A percentile compares a stretch with the other conserved stretches of the same genome.
Evolutionary conservation across 129 eudicot genomes (phyloP).

Genomic region (Chrysanthemum seticuspe): DNA sequence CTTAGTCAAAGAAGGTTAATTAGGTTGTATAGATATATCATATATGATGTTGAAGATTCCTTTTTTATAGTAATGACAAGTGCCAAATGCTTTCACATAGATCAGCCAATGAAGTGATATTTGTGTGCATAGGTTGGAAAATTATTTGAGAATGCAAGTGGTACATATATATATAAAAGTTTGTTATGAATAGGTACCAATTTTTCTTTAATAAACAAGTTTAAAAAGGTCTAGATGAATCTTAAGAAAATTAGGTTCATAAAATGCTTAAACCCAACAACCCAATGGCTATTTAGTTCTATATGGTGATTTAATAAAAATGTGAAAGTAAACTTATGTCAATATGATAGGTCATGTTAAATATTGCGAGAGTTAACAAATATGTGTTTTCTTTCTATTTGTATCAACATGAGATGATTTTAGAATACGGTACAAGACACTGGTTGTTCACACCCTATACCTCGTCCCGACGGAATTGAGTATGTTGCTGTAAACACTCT

Average conservation of each 20-base stretch:
- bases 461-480: no score
- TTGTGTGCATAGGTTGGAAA: constrained; percentile 6
- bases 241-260: background rate
- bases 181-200: no score
- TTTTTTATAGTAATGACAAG: constrained; percentile 29
- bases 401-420: no score
- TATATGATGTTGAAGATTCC: constrained; percentile 30
- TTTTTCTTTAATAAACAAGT: no score
- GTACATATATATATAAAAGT: background rate
- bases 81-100: constrained; percentile 21
- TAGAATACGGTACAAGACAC: no score
- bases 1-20: constrained; percentile 29
- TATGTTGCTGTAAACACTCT: no score
- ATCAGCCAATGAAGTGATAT: constrained; percentile 22
- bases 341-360: no score
- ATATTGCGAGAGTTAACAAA: no score
- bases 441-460: no score
- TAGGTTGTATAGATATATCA: constrained; percentile 7
- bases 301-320: background rate
- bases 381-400: no score
- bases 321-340: no score
- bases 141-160: constrained; percentile 7
- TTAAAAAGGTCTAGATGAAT: constrained; percentile 13
- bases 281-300: background rate
- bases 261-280: constrained; percentile 9